Base-by-base conservation (phyloP, 2,329 filamentous ascomycete genomes). In the Colletotrichum paranaense region DNA sequence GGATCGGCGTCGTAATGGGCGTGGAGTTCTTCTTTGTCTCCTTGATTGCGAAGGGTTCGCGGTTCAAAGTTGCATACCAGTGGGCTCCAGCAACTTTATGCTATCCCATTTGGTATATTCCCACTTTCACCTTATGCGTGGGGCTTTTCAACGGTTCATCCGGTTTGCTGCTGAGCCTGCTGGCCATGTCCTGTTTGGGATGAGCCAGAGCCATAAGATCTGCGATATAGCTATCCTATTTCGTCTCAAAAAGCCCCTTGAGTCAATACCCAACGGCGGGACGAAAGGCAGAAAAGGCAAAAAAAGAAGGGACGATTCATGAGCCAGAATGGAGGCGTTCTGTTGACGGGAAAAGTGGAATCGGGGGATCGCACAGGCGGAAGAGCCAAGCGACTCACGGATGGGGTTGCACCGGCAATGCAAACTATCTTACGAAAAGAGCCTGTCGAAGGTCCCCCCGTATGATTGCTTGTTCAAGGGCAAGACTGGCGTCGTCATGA, bases 271-370 rank as follows among this genome's bases (percentile, higher is more conserved):
- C n/a, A 26, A 26, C 22, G 60, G 42, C 42, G 19, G 42, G 42
- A 49, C 42, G 19, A 49, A 42, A 49, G 19, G 42, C 16, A 49
- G 19, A 49, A 49, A 49, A 49, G 19, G 3, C 19, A 14, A 26
- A 28, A n/a, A 62, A 30, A 52, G 28, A 24, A 22, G 22, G 46
- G 42, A 55, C 16, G 62, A 38, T 53, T 64, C 62, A n/a, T 53
- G 30, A 28, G 22, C 52, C 52, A 55, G 22, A 12, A 35, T 16
- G 14, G 14, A 64, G 30, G 30, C 49, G 12, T 55, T 30, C 12
- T 24, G 46, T 55, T 64, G 67, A 64, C 42, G 66, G 59, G 67
- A 69, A 73, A 73, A 69, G 70, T 73, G 69, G 69, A 53, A 73
- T 46, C 42, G 59, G 24, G 24, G 52, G 35, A 38, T 16, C 22